phyloP scores from a whole-genome alignment of 2,329 filamentous ascomycete genomes.

The Coniochaeta ligniaria region DNA sequence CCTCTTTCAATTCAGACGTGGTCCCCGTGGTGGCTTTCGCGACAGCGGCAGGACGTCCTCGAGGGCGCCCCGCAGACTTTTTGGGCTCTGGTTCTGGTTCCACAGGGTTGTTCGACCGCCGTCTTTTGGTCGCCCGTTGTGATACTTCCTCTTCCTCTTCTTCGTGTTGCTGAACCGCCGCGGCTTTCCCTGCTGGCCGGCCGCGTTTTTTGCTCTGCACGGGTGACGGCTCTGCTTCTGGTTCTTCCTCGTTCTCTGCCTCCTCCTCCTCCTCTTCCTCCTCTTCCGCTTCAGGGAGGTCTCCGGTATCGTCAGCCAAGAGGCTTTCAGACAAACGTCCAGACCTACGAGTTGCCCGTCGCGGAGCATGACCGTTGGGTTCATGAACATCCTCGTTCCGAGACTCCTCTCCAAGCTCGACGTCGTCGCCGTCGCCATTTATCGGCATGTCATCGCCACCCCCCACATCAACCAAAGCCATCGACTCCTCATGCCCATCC shows the following conservation, averaged over 20 bases:
- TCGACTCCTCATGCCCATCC: conserved; percentile 29
- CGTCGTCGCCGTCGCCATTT: conserved; percentile 9
- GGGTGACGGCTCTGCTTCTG: conserved; percentile 1
- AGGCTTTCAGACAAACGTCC: background rate
- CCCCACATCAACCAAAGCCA: conserved; percentile 28
- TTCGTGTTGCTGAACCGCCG: conserved; percentile 9
- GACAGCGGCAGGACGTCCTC: background rate
- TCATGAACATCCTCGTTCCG: background rate
- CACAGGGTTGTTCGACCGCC: conserved; percentile 9
- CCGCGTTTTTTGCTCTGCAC: conserved; percentile 9
- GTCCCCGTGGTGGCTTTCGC: background rate
- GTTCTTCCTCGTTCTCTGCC: conserved; percentile 4
- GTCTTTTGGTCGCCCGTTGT: conserved; percentile 4
- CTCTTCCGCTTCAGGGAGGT: background rate
- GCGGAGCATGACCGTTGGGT: background rate
- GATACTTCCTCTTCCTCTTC: conserved; percentile 14
- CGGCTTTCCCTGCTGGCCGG: conserved; percentile 8
- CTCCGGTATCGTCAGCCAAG: background rate
- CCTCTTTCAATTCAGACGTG: conserved; percentile 8
- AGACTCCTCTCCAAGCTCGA: conserved; percentile 16
- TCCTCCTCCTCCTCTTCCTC: conserved; percentile 3
- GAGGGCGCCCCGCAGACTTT: background rate
- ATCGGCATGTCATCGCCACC: conserved; percentile 17
- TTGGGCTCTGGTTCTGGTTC: conserved; percentile 5
- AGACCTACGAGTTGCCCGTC: background rate